Evolutionary conservation across 1,284 basidiomycete species (phyloP), one percentile per base, ranked within the genome.

Genomic region (Leccinum subrobustum): DNA sequence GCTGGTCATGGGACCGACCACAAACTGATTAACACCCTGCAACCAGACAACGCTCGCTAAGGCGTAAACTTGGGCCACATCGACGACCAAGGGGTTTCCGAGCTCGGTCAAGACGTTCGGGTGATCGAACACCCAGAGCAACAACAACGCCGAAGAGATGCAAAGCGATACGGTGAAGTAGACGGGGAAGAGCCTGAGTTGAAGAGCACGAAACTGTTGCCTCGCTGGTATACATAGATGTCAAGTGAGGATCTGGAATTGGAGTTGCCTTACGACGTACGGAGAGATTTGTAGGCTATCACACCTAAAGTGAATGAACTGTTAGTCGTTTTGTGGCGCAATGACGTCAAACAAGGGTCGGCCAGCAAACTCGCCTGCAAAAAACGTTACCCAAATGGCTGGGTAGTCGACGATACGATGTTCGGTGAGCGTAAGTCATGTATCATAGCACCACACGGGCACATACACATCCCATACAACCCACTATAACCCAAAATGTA

Each of bases 141-240:
- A 78, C 48, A 92, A 75, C 27, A 94, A 79, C 12, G 76, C 74
- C 0, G 82, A 77, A 18, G 86, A 82, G 35, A 89, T 75, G 18
- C 74, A 66, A 44, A 89, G 82, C 27, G 86, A 87, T 52, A 84
- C 73, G 27, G 81, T 73, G 68, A 94, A 93, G 76, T 92, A 94
- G 60, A 89, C 73, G 1, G 92, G 91, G 74, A 92, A 91, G 0
- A 82, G 83, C 65, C 82, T 82, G 67, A 89, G 84, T 72, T 94
- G 91, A 39, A 95, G 81, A 48, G 81, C 77, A n/a, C 88, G 85
- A 65, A 94, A 94, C 62, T 89, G 85, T 58, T 89, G 84, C 55
- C 60, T 65, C 23, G 52, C 52, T 63, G 20, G n/a, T 14, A 51
- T 33, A 35, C 23, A 50, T 20, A 48, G 23, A 11, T 27, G 6